A percentile compares a stretch with the other conserved stretches of the same genome.
Evolutionary conservation across 2,329 filamentous ascomycete genomes (phyloP).

Genomic region (Apiospora arundinis): DNA sequence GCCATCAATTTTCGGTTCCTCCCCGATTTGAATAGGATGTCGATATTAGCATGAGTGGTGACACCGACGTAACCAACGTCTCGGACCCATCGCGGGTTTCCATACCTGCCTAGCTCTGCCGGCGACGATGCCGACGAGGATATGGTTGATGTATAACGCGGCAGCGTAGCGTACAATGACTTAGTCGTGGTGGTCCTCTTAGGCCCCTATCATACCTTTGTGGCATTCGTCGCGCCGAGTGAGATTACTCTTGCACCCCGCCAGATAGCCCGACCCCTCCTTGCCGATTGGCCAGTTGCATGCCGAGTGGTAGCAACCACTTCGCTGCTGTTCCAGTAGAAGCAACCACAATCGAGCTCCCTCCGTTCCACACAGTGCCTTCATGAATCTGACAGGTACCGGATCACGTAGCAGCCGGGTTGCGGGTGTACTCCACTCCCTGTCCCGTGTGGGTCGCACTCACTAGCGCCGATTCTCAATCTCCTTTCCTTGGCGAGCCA

Average conservation of each 20-base stretch:
- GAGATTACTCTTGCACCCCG: not conserved
- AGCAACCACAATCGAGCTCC: not conserved
- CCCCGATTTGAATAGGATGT: conserved; percentile 46
- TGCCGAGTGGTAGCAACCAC: not conserved
- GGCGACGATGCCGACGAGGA: too few species aligned
- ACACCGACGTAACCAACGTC: too few species aligned
- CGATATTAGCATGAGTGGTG: conserved; percentile 5
- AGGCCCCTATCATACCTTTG: too few species aligned
- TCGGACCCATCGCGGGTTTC: too few species aligned
- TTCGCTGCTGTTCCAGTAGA: not conserved
- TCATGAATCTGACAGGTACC: not conserved
- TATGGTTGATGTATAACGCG: too few species aligned
- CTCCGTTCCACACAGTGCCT: not conserved
- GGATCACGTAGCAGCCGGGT: not conserved
- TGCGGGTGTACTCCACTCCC: not conserved
- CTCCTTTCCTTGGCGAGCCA: not conserved
- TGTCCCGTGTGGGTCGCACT: not conserved
- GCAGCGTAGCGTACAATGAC: too few species aligned
- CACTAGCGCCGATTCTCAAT: not conserved
- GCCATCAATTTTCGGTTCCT: conserved; percentile 47
- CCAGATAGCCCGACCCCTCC: not conserved
- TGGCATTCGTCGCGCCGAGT: not conserved
- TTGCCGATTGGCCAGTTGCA: not conserved
- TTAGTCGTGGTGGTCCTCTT: too few species aligned
- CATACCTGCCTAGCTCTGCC: too few species aligned